Conservation (phyloP, 176 grass and related monocot species). For the Hordeum marinum region DNA sequence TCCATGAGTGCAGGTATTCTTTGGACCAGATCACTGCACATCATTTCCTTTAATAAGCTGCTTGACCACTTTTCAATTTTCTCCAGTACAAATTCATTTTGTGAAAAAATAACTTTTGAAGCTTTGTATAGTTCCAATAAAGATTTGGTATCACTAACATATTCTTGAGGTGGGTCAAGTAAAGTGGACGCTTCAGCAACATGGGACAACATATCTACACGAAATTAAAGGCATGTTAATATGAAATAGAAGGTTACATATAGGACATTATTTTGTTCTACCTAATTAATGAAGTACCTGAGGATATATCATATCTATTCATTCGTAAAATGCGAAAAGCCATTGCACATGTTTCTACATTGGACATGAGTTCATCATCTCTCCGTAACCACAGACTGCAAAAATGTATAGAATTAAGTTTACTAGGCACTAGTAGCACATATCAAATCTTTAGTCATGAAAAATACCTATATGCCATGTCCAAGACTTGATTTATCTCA, state of each 20-base stretch:
- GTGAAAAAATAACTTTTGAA: conserved; percentile 51
- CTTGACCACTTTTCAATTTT: conserved; percentile 52
- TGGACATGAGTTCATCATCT: conserved; percentile 28
- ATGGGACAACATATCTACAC: conserved; percentile 3
- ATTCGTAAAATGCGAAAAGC: conserved; percentile 64
- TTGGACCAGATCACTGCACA: conserved; percentile 11
- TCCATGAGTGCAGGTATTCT: neutral
- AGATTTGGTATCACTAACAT: conserved; percentile 53
- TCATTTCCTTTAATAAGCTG: conserved; percentile 36
- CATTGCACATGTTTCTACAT: conserved; percentile 55
- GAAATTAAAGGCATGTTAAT: no score
- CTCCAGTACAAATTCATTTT: conserved; percentile 51
- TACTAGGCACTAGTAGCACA: no score
- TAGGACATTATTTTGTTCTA: no score
- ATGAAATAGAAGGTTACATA: no score
- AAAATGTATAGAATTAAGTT: no score
- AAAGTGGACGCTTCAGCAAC: conserved; percentile 43
- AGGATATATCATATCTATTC: conserved; percentile 67
- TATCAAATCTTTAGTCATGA: no score
- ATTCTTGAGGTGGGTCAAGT: conserved; percentile 44
- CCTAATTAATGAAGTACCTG: conserved; percentile 24
- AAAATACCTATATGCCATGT: no score
- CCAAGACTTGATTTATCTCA: conserved; percentile 29
- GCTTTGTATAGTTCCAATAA: conserved; percentile 65
- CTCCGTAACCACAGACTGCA: no score